These are phyloP conservation scores for Filosporella fistucella DNA, from an alignment of 495 filamentous ascomycete genomes.

Conservation along the genomic window DNA sequence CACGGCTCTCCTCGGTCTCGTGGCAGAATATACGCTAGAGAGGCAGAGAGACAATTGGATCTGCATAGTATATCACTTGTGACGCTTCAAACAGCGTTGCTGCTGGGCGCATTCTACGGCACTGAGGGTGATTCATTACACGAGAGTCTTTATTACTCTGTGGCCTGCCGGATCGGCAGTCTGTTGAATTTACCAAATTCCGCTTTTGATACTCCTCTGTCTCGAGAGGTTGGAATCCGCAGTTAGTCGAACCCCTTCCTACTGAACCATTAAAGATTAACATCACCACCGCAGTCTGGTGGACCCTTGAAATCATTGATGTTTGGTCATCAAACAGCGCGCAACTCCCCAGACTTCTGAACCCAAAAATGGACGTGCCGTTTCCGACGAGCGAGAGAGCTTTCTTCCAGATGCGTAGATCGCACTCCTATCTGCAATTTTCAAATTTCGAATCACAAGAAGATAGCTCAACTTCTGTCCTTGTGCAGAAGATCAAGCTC, in stretches of 20 bases:
- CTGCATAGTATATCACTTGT: conserved; percentile 28
- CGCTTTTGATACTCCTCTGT: conserved; percentile 8
- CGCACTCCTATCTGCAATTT: neutral
- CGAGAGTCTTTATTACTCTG: conserved; percentile 24
- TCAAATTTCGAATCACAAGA: neutral
- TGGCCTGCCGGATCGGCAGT: conserved; percentile 25
- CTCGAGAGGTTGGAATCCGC: conserved; percentile 24
- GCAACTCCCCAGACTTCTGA: conserved; percentile 28
- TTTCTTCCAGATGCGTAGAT: conserved; percentile 17
- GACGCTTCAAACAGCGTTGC: conserved; percentile 33
- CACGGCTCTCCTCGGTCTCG: no score
- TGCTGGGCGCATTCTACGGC: conserved; percentile 29
- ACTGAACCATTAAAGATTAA: neutral
- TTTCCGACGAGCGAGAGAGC: conserved; percentile 29
- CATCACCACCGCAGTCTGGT: conserved; percentile 29
- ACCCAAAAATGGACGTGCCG: conserved; percentile 14
- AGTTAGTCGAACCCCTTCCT: conserved; percentile 16
- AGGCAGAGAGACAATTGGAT: no score
- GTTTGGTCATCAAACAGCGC: conserved; percentile 35
- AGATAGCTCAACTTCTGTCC: conserved; percentile 12
- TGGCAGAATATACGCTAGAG: no score
- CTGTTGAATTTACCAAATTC: conserved; percentile 17
- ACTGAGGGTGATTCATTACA: conserved; percentile 17
- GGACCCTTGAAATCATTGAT: conserved; percentile 39
- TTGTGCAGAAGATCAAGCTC: conserved; percentile 32